These are phyloP conservation scores for Mortierella alpina DNA, from an alignment of 192 early-diverging fungal genomes.

Conservation along the genomic window DNA sequence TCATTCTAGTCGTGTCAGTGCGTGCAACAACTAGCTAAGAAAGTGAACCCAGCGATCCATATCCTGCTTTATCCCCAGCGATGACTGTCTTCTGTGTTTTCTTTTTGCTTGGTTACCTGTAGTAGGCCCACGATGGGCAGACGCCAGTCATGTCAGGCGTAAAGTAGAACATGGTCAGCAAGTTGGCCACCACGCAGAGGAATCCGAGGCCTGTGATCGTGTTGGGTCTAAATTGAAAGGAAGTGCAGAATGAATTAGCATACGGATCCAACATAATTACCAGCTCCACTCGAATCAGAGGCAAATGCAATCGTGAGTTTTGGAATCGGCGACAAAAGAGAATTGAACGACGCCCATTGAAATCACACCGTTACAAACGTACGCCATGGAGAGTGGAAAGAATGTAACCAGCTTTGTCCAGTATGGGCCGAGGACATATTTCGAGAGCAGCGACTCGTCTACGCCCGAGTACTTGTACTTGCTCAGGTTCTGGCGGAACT, in stretches of 20 bases:
- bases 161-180: constrained; percentile 77
- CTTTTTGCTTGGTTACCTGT: constrained; percentile 61
- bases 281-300: neutral
- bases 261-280: neutral
- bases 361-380: constrained; percentile 7
- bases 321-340: no score
- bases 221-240: constrained; percentile 74
- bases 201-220: constrained; percentile 91
- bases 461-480: constrained; percentile 89
- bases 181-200: constrained; percentile 78
- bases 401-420: constrained; percentile 88
- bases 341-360: neutral
- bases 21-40: neutral
- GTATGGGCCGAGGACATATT: constrained; percentile 84
- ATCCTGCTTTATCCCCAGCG: neutral
- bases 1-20: neutral
- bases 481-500: constrained; percentile 75
- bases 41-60: no score
- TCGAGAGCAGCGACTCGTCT: constrained; percentile 82
- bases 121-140: constrained; percentile 87
- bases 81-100: neutral
- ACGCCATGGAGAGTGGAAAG: constrained; percentile 91
- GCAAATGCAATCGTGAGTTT: no score
- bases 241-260: neutral
- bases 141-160: constrained; percentile 74